A percentile compares a stretch with the other conserved stretches of the same genome.
Conservation (phyloP, 805 yeast species). For the Ogataea nonfermentans region DNA sequence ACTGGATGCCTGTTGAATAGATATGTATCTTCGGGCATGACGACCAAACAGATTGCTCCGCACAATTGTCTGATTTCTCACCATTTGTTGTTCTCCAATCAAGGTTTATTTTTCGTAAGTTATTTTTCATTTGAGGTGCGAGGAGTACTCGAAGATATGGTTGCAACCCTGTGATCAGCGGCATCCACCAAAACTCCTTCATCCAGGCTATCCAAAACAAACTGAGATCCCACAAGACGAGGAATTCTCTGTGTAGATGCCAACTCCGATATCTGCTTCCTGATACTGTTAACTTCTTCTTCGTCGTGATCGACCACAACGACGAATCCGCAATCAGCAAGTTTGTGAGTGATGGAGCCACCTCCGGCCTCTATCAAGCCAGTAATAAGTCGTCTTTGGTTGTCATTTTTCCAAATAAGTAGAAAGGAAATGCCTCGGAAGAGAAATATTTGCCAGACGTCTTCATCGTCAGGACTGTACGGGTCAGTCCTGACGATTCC, state of each 20-base stretch:
- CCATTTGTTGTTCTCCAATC: slow-evolving; percentile 9
- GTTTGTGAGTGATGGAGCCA: slow-evolving; percentile 36
- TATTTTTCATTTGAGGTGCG: slow-evolving; percentile 3
- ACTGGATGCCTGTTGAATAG: slow-evolving; percentile 21
- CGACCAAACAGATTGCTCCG: background rate
- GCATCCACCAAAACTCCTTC: slow-evolving; percentile 19
- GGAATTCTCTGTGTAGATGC: slow-evolving; percentile 30
- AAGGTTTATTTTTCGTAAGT: slow-evolving; percentile 1
- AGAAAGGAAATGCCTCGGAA: slow-evolving; percentile 38
- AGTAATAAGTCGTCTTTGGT: slow-evolving; percentile 16
- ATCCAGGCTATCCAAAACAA: slow-evolving; percentile 34
- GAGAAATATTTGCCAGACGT: slow-evolving; percentile 14
- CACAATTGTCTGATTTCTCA: slow-evolving; percentile 1
- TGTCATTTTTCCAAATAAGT: slow-evolving; percentile 25
- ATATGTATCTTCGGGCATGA: slow-evolving; percentile 9
- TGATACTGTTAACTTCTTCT: slow-evolving; percentile 1
- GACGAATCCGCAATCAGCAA: slow-evolving; percentile 38
- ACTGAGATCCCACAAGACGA: slow-evolving; percentile 35
- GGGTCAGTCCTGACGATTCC: background rate
- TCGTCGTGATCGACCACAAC: slow-evolving; percentile 29
- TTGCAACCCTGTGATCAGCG: slow-evolving; percentile 5
- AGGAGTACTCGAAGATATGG: slow-evolving; percentile 3
- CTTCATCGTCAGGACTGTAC: background rate
- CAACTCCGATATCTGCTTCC: slow-evolving; percentile 2
- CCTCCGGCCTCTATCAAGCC: slow-evolving; percentile 41